Evolutionary conservation across 345 rosid species (phyloP).

Genomic region (Salix purpurea): DNA sequence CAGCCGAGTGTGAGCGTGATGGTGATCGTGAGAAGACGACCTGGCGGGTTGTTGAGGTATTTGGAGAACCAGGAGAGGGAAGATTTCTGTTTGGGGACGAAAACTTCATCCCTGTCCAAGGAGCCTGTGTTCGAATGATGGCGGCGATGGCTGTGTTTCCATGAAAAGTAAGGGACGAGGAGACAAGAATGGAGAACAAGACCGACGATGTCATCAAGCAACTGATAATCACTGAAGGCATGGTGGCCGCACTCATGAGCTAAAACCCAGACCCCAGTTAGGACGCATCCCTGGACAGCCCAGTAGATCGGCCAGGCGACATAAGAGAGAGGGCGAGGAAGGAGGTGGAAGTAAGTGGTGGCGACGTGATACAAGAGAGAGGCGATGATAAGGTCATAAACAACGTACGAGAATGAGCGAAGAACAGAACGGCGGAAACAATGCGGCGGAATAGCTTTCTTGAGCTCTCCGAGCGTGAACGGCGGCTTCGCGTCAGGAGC

Average conservation of each 20-base stretch:
- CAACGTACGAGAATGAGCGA: conserved; percentile 29
- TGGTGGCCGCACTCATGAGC: conserved; percentile 41
- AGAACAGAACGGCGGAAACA: conserved; percentile 27
- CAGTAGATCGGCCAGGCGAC: conserved; percentile 38
- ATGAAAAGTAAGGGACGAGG: conserved; percentile 34
- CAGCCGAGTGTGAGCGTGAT: conserved; percentile 28
- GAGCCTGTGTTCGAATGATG: conserved; percentile 38
- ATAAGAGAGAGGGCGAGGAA: conserved; percentile 20
- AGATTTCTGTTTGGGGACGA: conserved; percentile 25
- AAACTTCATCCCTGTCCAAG: conserved; percentile 28
- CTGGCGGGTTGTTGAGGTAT: conserved; percentile 30
- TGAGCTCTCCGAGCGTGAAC: conserved; percentile 31
- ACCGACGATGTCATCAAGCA: conserved; percentile 25
- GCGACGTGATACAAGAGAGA: conserved; percentile 22
- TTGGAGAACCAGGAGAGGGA: conserved; percentile 17
- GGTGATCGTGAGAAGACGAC: conserved; percentile 14
- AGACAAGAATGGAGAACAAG: conserved; percentile 26
- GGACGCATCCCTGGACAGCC: conserved; percentile 31
- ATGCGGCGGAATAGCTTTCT: conserved; percentile 34
- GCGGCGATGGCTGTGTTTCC: conserved; percentile 36
- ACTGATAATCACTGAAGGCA: conserved; percentile 32
- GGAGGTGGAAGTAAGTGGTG: conserved; percentile 29
- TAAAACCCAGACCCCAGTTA: conserved; percentile 30
- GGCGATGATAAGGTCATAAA: conserved; percentile 21
- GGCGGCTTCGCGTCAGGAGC: conserved; percentile 33